Percentiles rank a stretch among this genome's conserved stretches.
These are phyloP conservation scores for Chlorella sp. DNA, from an alignment of 139 green algal species.

Conservation along the genomic window DNA sequence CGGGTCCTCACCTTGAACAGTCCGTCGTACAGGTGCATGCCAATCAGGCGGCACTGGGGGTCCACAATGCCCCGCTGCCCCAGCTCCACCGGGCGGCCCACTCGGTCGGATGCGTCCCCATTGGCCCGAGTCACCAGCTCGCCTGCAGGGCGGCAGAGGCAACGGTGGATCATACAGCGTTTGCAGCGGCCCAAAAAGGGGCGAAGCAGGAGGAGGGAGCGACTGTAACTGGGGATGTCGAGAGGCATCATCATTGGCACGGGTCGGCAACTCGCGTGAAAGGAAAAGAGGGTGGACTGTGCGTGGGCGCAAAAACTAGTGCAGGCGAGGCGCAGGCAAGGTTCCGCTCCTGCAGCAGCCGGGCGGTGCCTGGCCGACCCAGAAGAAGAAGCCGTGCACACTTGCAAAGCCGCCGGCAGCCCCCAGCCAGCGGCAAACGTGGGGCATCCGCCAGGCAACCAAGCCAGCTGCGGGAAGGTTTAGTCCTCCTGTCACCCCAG, in stretches of 20 bases:
- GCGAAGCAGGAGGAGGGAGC: no score
- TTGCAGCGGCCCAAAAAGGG: neutral
- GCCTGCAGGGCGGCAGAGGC: slow-evolving; percentile 40
- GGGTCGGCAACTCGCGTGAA: no score
- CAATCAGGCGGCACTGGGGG: slow-evolving; percentile 80
- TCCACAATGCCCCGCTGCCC: slow-evolving; percentile 90
- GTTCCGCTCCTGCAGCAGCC: neutral
- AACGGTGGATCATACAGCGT: neutral
- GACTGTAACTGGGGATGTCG: no score
- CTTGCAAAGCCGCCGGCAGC: no score
- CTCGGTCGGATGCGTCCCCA: slow-evolving; percentile 84
- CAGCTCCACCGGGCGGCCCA: slow-evolving; percentile 84
- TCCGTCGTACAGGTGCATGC: slow-evolving; percentile 96
- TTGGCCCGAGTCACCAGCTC: slow-evolving; percentile 86
- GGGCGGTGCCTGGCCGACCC: no score
- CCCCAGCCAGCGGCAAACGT: neutral
- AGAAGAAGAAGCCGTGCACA: no score
- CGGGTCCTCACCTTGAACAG: slow-evolving; percentile 84
- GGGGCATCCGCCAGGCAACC: neutral
- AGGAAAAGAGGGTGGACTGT: neutral
- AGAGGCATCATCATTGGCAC: no score
- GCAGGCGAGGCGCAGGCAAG: neutral
- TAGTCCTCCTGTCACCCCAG: neutral
- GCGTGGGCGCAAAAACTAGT: neutral
- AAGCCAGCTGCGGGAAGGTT: neutral